phyloP scores from a whole-genome alignment of 176 grass and related monocot species.

The Aegilops umbellulata region DNA sequence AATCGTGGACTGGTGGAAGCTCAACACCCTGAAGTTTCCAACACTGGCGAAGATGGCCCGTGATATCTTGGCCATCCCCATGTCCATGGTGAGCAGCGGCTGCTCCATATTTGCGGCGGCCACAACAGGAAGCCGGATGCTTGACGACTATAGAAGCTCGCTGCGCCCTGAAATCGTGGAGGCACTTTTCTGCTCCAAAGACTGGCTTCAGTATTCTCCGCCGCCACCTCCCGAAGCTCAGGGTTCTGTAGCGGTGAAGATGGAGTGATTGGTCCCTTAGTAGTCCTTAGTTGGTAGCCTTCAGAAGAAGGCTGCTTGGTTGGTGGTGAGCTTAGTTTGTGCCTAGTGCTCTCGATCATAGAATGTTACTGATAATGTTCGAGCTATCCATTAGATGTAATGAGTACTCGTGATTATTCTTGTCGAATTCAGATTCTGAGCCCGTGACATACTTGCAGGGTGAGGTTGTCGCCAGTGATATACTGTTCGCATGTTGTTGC shows the following conservation, averaged over 20 bases:
- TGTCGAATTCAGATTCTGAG: background rate
- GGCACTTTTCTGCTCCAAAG: constrained; percentile 69
- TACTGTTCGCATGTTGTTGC: background rate
- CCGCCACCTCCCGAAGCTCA: constrained; percentile 21
- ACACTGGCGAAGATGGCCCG: constrained; percentile 73
- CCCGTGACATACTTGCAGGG: background rate
- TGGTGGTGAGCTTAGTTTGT: constrained; percentile 19
- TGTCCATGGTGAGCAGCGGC: constrained; percentile 63
- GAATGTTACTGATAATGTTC: background rate
- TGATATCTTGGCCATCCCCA: constrained; percentile 74
- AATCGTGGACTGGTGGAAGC: constrained; percentile 82
- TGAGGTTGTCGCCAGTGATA: background rate
- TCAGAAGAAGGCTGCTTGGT: background rate
- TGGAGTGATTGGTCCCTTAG: constrained; percentile 32
- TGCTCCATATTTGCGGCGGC: constrained; percentile 57
- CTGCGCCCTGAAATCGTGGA: constrained; percentile 72
- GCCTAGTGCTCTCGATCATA: background rate
- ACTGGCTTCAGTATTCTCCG: constrained; percentile 67
- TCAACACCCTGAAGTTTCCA: constrained; percentile 75
- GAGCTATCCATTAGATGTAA: background rate
- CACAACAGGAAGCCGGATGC: constrained; percentile 57
- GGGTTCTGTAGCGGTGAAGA: constrained; percentile 33
- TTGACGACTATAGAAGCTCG: constrained; percentile 82
- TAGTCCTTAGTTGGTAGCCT: background rate
- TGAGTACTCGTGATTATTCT: background rate